Percentiles rank a stretch among this genome's conserved stretches.
These are phyloP conservation scores for Pelargonium nanum DNA, from an alignment of 345 rosid genomes.

Conservation along the genomic window DNA sequence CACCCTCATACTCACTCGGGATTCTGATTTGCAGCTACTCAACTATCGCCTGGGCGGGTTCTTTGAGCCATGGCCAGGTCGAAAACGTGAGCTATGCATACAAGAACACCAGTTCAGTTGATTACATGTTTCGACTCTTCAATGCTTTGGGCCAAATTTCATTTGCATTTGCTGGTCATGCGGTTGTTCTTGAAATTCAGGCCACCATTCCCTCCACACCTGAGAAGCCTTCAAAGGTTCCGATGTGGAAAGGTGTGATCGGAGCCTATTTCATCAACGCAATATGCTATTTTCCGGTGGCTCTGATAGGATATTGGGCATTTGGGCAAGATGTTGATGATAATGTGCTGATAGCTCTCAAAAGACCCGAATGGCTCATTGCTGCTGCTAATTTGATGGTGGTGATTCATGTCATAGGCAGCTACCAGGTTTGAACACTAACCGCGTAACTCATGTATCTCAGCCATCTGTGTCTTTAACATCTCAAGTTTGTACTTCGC, in stretches of 20 bases:
- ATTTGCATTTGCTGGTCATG: conserved; percentile 88
- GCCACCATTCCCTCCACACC: conserved; percentile 92
- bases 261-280: conserved; percentile 80
- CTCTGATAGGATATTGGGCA: conserved; percentile 73
- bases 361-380: conserved; percentile 75
- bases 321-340: conserved; percentile 78
- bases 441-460: not conserved
- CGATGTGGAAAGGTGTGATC: conserved; percentile 91
- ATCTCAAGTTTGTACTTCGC: not conserved
- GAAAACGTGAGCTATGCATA: conserved; percentile 62
- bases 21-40: conserved; percentile 50
- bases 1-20: not conserved
- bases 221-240: conserved; percentile 61
- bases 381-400: conserved; percentile 93
- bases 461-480: not conserved
- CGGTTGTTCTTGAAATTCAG: conserved; percentile 85
- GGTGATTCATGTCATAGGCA: conserved; percentile 85
- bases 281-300: conserved; percentile 90
- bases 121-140: conserved; percentile 59
- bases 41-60: conserved; percentile 84
- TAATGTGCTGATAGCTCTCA: conserved; percentile 55
- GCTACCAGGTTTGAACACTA: conserved; percentile 51
- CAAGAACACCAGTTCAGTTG: conserved; percentile 33
- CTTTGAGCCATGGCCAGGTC: conserved; percentile 46
- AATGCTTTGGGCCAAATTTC: conserved; percentile 82